These are phyloP conservation scores for Phaeosphaeriaceae sp. DNA, from an alignment of 2,329 filamentous ascomycete genomes.

Conservation along the genomic window DNA sequence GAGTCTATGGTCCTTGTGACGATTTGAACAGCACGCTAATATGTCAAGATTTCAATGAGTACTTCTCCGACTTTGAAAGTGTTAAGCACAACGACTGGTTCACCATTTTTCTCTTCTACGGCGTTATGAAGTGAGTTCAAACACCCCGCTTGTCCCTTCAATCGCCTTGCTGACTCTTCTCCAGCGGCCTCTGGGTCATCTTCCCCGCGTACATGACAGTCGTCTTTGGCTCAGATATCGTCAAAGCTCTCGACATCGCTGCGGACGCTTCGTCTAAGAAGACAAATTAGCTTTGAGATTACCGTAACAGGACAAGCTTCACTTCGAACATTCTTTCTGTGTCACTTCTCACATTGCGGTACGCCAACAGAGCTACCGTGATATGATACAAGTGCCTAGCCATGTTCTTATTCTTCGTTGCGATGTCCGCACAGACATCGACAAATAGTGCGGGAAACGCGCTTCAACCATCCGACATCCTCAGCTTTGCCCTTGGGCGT, in stretches of 20 bases:
- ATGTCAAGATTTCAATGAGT: slow-evolving; percentile 64
- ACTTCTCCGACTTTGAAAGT: slow-evolving; percentile 65
- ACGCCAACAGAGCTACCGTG: background rate
- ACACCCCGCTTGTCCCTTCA: background rate
- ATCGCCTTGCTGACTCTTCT: slow-evolving; percentile 7
- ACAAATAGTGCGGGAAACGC: background rate
- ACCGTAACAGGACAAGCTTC: background rate
- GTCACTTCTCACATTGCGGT: background rate
- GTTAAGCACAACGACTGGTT: slow-evolving; percentile 66
- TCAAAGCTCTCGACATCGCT: slow-evolving; percentile 63
- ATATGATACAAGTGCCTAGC: background rate
- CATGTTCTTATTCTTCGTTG: slow-evolving; percentile 2
- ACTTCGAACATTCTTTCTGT: slow-evolving; percentile 1
- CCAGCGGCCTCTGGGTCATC: slow-evolving; percentile 69
- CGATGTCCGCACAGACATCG: background rate
- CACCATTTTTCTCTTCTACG: slow-evolving; percentile 65
- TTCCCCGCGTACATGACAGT: slow-evolving; percentile 69
- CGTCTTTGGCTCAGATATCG: slow-evolving; percentile 66
- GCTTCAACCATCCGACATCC: background rate
- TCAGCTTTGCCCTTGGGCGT: background rate
- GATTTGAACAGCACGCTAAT: slow-evolving; percentile 8
- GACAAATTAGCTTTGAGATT: slow-evolving; percentile 22
- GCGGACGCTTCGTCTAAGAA: slow-evolving; percentile 37
- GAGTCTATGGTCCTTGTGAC: slow-evolving; percentile 38
- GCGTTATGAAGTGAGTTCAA: slow-evolving; percentile 68